These are phyloP conservation scores for Hexamita inflata DNA, from an alignment of 208 protist genomes.

Conservation along the genomic window DNA sequence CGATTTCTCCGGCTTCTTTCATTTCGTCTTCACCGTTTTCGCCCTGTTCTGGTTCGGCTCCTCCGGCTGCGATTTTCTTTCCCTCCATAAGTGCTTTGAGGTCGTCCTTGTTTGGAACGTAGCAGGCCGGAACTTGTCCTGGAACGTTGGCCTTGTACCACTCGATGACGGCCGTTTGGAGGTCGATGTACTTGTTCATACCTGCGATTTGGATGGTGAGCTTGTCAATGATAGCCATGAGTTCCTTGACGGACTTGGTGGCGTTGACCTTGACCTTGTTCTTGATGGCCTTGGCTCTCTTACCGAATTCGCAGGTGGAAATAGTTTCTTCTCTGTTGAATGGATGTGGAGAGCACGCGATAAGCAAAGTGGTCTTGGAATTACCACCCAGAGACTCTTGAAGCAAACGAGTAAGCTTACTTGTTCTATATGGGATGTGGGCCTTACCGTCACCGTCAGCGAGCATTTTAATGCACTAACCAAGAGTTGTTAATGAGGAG, in stretches of 20 bases:
- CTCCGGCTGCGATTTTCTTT: too few relatives aligned
- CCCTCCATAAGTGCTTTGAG: too few relatives aligned
- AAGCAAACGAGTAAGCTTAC: constrained; percentile 73
- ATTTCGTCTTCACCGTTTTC: too few relatives aligned
- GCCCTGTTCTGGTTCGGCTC: too few relatives aligned
- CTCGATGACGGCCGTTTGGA: too few relatives aligned
- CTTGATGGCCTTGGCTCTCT: constrained; percentile 48
- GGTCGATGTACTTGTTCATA: background rate
- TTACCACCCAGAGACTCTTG: constrained; percentile 68
- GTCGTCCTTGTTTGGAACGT: too few relatives aligned
- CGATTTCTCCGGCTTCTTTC: too few relatives aligned
- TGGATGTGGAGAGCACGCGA: constrained; percentile 53
- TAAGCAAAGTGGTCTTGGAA: constrained; percentile 56
- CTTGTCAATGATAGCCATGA: constrained; percentile 31
- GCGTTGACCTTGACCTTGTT: constrained; percentile 28
- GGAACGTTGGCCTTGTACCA: too few relatives aligned
- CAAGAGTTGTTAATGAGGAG: constrained; percentile 18
- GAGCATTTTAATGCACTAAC: constrained; percentile 28
- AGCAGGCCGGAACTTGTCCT: too few relatives aligned
- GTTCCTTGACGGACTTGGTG: background rate
- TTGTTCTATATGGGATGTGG: constrained; percentile 57
- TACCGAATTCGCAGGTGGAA: constrained; percentile 59
- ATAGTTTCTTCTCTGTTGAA: constrained; percentile 62
- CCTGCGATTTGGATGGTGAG: background rate
- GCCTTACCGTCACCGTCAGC: background rate